phyloP scores from a whole-genome alignment of 2,329 filamentous ascomycete genomes.

The Davidsoniella virescens region DNA sequence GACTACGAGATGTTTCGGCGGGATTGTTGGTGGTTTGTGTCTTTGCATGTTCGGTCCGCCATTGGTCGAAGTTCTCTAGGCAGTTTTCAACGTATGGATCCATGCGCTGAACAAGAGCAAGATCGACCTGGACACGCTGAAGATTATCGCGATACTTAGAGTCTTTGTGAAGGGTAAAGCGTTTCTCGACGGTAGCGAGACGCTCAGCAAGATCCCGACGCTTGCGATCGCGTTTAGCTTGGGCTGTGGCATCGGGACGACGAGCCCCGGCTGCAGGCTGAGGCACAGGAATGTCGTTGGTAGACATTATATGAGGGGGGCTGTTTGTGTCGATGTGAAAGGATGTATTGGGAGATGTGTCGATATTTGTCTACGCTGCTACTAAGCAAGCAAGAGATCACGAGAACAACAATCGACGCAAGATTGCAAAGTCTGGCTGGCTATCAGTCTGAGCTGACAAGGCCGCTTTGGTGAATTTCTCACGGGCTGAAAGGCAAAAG shows the following conservation, averaged over 20 bases:
- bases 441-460: too few species aligned
- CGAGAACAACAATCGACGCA: too few species aligned
- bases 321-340: not conserved
- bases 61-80: constrained; percentile 52
- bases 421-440: too few species aligned
- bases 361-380: not conserved
- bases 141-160: constrained; percentile 76
- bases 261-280: constrained; percentile 18
- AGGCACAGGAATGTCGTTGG: constrained; percentile 20
- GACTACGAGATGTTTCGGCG: constrained; percentile 32
- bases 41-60: constrained; percentile 39
- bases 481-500: too few species aligned
- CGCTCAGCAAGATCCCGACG: constrained; percentile 69
- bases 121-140: constrained; percentile 81
- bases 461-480: too few species aligned
- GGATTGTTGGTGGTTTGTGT: constrained; percentile 25
- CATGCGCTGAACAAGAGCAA: constrained; percentile 68
- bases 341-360: constrained; percentile 1
- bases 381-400: too few species aligned
- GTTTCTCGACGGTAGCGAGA: constrained; percentile 56
- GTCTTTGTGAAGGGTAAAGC: constrained; percentile 68
- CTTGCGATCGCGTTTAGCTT: constrained; percentile 81
- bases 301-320: constrained; percentile 20
- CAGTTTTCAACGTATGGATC: constrained; percentile 62
- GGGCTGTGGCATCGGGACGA: constrained; percentile 24